Conservation (phyloP, 106 monocot genomes). For the Acorus gramineus region DNA sequence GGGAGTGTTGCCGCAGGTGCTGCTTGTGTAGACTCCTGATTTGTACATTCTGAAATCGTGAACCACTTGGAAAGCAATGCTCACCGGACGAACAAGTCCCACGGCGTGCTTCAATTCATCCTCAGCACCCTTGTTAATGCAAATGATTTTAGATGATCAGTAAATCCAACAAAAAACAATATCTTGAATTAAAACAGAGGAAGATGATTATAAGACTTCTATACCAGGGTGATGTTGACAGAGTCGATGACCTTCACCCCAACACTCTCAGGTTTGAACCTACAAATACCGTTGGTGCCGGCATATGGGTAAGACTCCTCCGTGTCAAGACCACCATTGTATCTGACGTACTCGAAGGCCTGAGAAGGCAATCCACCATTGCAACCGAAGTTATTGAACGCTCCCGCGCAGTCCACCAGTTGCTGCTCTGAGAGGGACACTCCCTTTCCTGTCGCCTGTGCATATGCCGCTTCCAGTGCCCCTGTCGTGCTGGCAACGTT, state of each 20-base stretch:
- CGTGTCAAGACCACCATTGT: constrained; percentile 81
- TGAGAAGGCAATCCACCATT: constrained; percentile 78
- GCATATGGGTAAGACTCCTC: constrained; percentile 82
- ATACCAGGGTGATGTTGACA: constrained; percentile 43
- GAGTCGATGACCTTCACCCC: constrained; percentile 65
- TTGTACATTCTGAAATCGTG: constrained; percentile 66
- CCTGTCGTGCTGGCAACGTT: constrained; percentile 59
- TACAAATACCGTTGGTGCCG: constrained; percentile 58
- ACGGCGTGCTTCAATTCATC: constrained; percentile 88
- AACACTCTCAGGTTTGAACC: constrained; percentile 35
- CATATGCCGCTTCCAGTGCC: constrained; percentile 80
- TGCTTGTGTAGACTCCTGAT: constrained; percentile 69
- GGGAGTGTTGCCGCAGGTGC: constrained; percentile 46
- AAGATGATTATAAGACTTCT: neutral
- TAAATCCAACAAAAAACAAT: neutral
- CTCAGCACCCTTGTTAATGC: constrained; percentile 53
- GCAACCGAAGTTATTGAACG: constrained; percentile 82
- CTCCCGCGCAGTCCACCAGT: constrained; percentile 66
- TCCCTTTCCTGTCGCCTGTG: constrained; percentile 56
- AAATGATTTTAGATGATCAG: neutral
- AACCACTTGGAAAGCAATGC: constrained; percentile 81
- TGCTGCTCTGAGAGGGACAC: constrained; percentile 82
- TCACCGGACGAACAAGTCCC: constrained; percentile 83
- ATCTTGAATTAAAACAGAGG: neutral
- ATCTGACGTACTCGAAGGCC: constrained; percentile 79